Evolutionary conservation across 2,329 filamentous ascomycete species (phyloP), one percentile per base, ranked within the genome.

Genomic region (Diaporthe vaccinii): DNA sequence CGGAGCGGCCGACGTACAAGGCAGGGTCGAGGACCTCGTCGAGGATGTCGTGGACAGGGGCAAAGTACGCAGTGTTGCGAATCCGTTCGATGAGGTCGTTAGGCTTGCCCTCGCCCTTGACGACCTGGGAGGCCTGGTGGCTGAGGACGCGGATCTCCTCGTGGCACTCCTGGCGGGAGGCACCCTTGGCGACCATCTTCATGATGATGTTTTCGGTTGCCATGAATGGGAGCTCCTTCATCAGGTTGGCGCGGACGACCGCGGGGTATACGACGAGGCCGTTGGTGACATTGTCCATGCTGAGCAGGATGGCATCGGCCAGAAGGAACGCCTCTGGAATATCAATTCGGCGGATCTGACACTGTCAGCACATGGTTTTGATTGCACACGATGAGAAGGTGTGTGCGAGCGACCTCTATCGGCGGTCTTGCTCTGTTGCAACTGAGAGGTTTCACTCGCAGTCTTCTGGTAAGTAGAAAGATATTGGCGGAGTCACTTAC

Each of bases 21-120:
- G 88, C 88, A 1, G 93, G 87, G 77, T 93, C 89, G 65, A 96
- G 84, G 84, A 96, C 89, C 57, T 82, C 84, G 78, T 95, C 93
- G 41, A 96, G 85, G 77, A 96, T 92, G 65, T 81, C 87, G 87
- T 91, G 91, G 77, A 96, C 91, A 1, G 93, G 89, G 82, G 89
- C 87, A 86, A 98, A 98, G 87, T 94, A 98, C 58, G 91, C 86
- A 57, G 89, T 93, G 70, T 85, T 87, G 82, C 90, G 91, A 82
- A 98, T 95, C 20, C 95, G 87, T 77, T 94, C 91, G 20, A 98
- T 91, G 3, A 98, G 88, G 82, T 98, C 95, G 81, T 98, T 98
- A 72, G 90, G 86, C 79, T 92, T 91, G 49, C 94, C 94, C 83
- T 89, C 84, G 58, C 85, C 79, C 82, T 89, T 88, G 41, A 89